Base-by-base conservation (phyloP, 768 basidiomycete genomes). In the Roridomyces roridus region DNA sequence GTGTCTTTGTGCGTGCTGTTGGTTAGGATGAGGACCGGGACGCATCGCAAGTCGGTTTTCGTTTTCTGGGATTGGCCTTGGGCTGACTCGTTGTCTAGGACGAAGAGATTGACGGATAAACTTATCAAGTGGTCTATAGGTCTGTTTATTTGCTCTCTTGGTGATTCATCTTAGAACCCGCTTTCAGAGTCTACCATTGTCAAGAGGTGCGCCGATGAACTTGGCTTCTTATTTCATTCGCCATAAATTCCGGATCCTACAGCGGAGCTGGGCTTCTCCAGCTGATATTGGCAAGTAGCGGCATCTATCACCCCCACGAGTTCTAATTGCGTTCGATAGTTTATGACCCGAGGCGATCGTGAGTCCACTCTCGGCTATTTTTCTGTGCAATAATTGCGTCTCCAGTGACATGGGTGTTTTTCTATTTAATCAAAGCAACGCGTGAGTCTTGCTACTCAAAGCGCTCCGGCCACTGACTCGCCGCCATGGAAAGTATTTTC, bases 91-190 rank as follows among this genome's bases (percentile, higher is more conserved):
- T 17, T 44, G 15, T n/a, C 11, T n/a, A 46, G 44, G 44, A 46
- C 44, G 20, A 46, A 14, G n/a, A 29, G 26, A 18, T 18, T 46
- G 4, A 29, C 26, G 10, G 44, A 46, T 14, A 46, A 12, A 10
- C n/a, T 46, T 9, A 46, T 46, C 31, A 46, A 25, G 9, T 46
- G 44, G 44, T 46, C 44, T 18, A 46, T 46, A 18, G 44, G 44
- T 46, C 7, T 15, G 44, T 31, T 7, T 29, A n/a, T 7, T 11
- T 31, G 8, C 20, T 28, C 44, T 18, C 14, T n/a, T 3, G 17
- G 3, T 15, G 21, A 20, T 17, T 20, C 24, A 15, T n/a, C 24
- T 24, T 26, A 26, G 18, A 3, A 8, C 28, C 17, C 31, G n/a
- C 3, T 18, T n/a, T n/a, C n/a, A 46, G 44, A 46, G 20, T 46